These are phyloP conservation scores for Calonectria ilicicola DNA, from an alignment of 2,329 filamentous ascomycete genomes.

Conservation along the genomic window DNA sequence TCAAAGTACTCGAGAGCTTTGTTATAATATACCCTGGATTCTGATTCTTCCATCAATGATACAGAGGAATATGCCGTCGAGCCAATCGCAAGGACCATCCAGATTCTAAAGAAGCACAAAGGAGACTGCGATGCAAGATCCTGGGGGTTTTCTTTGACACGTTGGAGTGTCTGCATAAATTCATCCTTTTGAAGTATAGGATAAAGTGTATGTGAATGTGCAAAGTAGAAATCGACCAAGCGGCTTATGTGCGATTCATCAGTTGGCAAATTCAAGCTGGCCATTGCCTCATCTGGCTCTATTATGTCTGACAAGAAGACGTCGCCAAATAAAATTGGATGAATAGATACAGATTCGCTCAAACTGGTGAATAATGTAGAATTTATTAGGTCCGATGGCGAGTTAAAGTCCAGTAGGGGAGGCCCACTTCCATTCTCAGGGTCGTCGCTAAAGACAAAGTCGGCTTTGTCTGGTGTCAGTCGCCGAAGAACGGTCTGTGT, in stretches of 20 bases:
- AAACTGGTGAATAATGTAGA: conserved; percentile 37
- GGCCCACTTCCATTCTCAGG: conserved; percentile 3
- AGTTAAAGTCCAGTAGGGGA: conserved; percentile 36
- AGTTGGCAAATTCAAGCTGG: conserved; percentile 26
- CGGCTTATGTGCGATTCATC: conserved; percentile 43
- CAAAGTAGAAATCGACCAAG: conserved; percentile 58
- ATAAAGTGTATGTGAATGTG: conserved; percentile 60
- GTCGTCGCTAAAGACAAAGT: conserved; percentile 51
- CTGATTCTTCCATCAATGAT: conserved; percentile 55
- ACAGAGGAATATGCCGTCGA: conserved; percentile 58
- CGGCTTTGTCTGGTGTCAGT: conserved; percentile 55
- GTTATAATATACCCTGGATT: conserved; percentile 56
- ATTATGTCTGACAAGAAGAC: conserved; percentile 43
- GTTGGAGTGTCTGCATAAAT: conserved; percentile 47
- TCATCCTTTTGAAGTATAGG: conserved; percentile 53
- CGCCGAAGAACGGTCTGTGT: conserved; percentile 56
- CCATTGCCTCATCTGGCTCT: conserved; percentile 34
- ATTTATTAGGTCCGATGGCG: conserved; percentile 40
- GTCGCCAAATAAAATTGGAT: conserved; percentile 47
- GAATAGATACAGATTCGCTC: conserved; percentile 38
- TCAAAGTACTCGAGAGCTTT: conserved; percentile 58
- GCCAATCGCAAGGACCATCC: conserved; percentile 62
- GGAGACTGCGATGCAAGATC: conserved; percentile 46
- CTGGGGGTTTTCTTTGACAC: conserved; percentile 45
- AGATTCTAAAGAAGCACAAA: conserved; percentile 54